These are phyloP conservation scores for Colletotrichum liaoningense DNA, from an alignment of 2,329 filamentous ascomycete species.

Conservation along the genomic window DNA sequence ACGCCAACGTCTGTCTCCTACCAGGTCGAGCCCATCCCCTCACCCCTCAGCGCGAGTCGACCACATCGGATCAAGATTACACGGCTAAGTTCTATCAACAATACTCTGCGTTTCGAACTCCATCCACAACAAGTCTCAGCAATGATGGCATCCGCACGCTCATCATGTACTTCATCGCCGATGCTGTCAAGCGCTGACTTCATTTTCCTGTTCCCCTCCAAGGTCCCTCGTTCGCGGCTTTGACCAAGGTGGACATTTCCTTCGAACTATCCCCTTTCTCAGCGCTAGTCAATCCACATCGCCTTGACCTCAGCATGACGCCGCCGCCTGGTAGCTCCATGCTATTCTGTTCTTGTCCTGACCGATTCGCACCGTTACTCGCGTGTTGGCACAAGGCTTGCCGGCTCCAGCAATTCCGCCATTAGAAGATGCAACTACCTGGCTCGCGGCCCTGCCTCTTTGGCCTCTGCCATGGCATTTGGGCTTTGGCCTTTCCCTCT, in stretches of 20 bases:
- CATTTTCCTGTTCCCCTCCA: not conserved
- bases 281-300: not conserved
- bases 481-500: not conserved
- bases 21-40: not conserved
- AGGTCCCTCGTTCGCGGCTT: conserved; percentile 3
- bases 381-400: conserved; percentile 5
- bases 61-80: not conserved
- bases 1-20: not conserved
- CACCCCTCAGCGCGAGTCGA: not conserved
- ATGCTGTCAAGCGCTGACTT: not conserved
- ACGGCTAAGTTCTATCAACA: not conserved
- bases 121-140: not conserved
- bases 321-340: conserved; percentile 3
- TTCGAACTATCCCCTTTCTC: not conserved
- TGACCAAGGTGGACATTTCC: conserved; percentile 1
- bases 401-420: conserved; percentile 17
- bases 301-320: conserved; percentile 24
- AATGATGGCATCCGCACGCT: not conserved
- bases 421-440: conserved; percentile 9
- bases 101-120: not conserved
- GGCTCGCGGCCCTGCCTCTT: conserved; percentile 12
- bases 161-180: not conserved
- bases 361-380: conserved; percentile 14
- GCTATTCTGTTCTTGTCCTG: conserved; percentile 9
- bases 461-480: not conserved